These are phyloP conservation scores for Beverwykella pulmonaria DNA, from an alignment of 495 filamentous ascomycete species.

Conservation along the genomic window DNA sequence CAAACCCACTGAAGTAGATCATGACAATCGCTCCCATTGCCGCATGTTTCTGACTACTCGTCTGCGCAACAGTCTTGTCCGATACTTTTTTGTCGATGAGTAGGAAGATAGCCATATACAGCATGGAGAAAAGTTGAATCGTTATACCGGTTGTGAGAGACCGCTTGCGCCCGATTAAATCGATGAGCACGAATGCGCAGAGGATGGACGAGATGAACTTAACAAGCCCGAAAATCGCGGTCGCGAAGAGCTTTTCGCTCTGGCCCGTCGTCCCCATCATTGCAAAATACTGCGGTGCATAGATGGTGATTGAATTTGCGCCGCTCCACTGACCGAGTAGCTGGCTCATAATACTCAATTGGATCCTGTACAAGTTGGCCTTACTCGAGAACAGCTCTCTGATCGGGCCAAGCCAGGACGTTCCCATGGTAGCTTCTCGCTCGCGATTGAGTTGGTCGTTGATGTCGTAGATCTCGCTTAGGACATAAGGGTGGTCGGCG, in stretches of 20 bases:
- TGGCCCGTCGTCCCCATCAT: constrained; percentile 65
- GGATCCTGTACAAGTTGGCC: constrained; percentile 66
- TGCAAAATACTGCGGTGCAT: constrained; percentile 59
- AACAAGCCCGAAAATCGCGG: constrained; percentile 70
- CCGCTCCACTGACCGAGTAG: constrained; percentile 69
- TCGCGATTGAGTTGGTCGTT: constrained; percentile 54
- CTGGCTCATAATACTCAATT: constrained; percentile 61
- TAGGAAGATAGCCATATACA: constrained; percentile 70
- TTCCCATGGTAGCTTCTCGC: constrained; percentile 60
- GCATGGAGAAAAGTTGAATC: constrained; percentile 64
- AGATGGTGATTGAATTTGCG: constrained; percentile 51
- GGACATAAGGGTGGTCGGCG: constrained; percentile 53
- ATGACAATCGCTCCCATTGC: constrained; percentile 44
- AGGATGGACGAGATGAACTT: constrained; percentile 65
- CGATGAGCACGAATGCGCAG: constrained; percentile 73
- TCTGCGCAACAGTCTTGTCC: constrained; percentile 16
- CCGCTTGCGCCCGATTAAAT: constrained; percentile 72
- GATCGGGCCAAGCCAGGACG: constrained; percentile 57
- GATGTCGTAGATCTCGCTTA: constrained; percentile 55
- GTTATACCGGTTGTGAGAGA: constrained; percentile 66
- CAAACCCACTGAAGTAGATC: constrained; percentile 43
- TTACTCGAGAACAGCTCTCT: constrained; percentile 64
- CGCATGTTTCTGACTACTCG: constrained; percentile 32
- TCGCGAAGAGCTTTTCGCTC: constrained; percentile 66
- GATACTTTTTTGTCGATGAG: constrained; percentile 31